A percentile compares a stretch with the other conserved stretches of the same genome.
These are phyloP conservation scores for Fonsecaea nubica DNA, from an alignment of 2,329 filamentous ascomycete species.

Conservation along the genomic window DNA sequence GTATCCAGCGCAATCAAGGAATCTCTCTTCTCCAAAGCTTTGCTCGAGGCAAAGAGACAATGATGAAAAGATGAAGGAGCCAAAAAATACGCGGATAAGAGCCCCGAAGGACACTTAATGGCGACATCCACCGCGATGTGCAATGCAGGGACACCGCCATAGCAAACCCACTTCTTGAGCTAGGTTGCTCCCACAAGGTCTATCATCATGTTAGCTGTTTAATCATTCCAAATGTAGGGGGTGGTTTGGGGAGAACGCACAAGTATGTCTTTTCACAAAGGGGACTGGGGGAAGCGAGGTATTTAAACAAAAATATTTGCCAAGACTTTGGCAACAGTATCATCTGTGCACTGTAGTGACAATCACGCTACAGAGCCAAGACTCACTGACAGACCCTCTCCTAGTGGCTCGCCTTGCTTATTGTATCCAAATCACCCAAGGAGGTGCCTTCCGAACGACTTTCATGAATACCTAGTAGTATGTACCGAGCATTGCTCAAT, in stretches of 20 bases:
- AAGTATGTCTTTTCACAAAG: constrained; percentile 19
- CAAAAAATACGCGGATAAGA: constrained; percentile 43
- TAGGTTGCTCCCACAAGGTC: constrained; percentile 39
- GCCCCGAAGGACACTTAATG: constrained; percentile 42
- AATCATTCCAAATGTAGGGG: constrained; percentile 3
- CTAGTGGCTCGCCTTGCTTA: background rate
- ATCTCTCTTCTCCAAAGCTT: constrained; percentile 40
- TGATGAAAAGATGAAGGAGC: constrained; percentile 41
- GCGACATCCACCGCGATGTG: constrained; percentile 40
- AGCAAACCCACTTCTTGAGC: constrained; percentile 40
- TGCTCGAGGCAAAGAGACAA: constrained; percentile 35
- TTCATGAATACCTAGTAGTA: background rate
- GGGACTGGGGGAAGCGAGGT: constrained; percentile 16
- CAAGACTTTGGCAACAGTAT: background rate
- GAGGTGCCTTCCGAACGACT: background rate
- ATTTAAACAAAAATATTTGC: constrained; percentile 6
- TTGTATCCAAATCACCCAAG: no score
- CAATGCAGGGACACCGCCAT: constrained; percentile 41
- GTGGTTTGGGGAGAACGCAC: constrained; percentile 11
- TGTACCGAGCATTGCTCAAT: no score
- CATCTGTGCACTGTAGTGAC: background rate
- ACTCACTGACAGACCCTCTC: background rate
- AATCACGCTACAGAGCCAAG: background rate
- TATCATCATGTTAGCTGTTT: constrained; percentile 9
- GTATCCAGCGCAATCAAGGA: background rate